Percentiles rank a stretch among this genome's conserved stretches.
Evolutionary conservation across 23 red algal genomes (phyloP).

Genomic region (Gracilaria domingensis): DNA sequence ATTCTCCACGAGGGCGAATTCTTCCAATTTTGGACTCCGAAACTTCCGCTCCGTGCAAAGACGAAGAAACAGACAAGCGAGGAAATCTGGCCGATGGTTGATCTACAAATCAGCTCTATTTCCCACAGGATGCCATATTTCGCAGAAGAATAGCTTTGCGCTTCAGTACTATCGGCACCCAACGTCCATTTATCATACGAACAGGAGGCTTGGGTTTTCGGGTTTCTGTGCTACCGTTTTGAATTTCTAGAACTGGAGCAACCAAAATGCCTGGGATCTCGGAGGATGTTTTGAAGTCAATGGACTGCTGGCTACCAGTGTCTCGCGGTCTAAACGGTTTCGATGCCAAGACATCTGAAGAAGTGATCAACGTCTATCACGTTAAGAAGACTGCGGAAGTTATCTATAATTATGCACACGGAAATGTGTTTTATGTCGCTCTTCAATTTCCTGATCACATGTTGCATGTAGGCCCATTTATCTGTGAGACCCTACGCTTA

Average conservation of each 20-base stretch:
- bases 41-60: too few relatives aligned
- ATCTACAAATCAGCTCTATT: too few relatives aligned
- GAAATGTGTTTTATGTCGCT: slow-evolving; percentile 37
- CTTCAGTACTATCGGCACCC: too few relatives aligned
- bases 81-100: too few relatives aligned
- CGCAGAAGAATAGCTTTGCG: too few relatives aligned
- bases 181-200: too few relatives aligned
- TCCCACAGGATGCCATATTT: too few relatives aligned
- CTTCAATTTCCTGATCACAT: slow-evolving; percentile 88
- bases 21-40: too few relatives aligned
- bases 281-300: background rate
- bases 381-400: slow-evolving; percentile 4
- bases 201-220: too few relatives aligned
- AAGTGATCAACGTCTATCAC: slow-evolving; percentile 13
- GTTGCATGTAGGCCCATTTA: slow-evolving; percentile 50
- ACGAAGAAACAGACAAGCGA: too few relatives aligned
- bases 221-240: background rate
- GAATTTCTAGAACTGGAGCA: background rate
- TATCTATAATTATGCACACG: background rate
- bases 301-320: background rate
- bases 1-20: too few relatives aligned
- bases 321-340: background rate
- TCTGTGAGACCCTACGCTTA: slow-evolving; percentile 35
- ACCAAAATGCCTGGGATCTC: background rate
- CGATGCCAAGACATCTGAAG: background rate